Evolutionary conservation across 2,329 filamentous ascomycete genomes (phyloP), one percentile per base, ranked within the genome.

Genomic region (Cryphonectria parasitica): DNA sequence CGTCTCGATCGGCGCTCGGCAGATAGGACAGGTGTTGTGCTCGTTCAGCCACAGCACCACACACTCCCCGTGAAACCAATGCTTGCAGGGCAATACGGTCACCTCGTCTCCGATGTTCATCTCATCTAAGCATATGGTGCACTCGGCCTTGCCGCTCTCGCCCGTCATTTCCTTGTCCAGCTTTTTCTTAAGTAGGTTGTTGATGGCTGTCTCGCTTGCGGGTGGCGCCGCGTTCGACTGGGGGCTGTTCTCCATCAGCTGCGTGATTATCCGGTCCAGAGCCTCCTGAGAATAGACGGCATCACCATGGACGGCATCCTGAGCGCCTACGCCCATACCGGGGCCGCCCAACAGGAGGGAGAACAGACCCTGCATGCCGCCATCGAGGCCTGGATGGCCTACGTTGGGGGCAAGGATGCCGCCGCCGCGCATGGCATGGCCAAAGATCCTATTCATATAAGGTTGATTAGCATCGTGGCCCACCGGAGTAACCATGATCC

Each of bases 81-180:
- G 96, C 71, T 89, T 91, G 81, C 96, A 99, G 0, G 94, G 94
- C 66, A 99, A 81, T 62, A 91, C 87, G 0, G 92, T 88, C 6
- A 95, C 93, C 77, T 92, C 89, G 41, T 92, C 90, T 15, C 90
- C 92, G 49, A 92, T 77, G 36, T 88, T 86, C 73, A 97, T 91
- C 39, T 92, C 88, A 69, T 98, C 94, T 84, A 98, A 97, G 81
- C 96, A 99, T 71, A 99, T 97, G 49, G 93, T 95, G 79, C 96
- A 99, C 77, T 98, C 95, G 58, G 90, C 91, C 70, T 91, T 92
- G 8, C 87, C 87, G 68, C 89, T 88, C 0, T 83, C 78, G 0
- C 85, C 86, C 7, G 97, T 83, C 87, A 97, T 91, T 58, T 90
- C 86, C 70, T 87, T 83, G 66, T 93, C 88, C 2, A 96, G 84